Conservation (phyloP, 225 moss, liverwort and hornwort genomes). For the Bryoerythrophyllum caledonicum region DNA sequence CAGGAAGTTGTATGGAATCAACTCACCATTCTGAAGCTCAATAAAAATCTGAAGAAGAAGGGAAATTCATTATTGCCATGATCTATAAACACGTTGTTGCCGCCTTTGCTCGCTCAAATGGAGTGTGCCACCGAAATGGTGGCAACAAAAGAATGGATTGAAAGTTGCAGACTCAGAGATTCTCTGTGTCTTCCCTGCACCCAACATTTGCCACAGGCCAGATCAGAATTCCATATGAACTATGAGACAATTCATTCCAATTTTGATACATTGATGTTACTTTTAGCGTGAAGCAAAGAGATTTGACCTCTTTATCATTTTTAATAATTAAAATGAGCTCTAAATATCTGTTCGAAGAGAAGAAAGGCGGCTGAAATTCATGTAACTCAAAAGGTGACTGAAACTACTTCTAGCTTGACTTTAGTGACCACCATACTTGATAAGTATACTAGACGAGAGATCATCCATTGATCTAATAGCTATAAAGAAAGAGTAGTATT, state of each 20-base stretch:
- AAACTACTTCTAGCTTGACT: no score
- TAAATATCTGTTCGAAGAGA: no score
- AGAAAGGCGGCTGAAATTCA: no score
- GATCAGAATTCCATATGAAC: neutral
- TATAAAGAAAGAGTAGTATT: no score
- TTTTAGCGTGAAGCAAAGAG: no score
- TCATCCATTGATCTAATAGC: no score
- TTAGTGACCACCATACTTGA: no score
- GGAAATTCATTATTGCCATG: neutral
- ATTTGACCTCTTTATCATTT: no score
- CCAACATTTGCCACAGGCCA: slow-evolving; percentile 6
- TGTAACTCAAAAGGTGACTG: no score
- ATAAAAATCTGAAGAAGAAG: slow-evolving; percentile 3
- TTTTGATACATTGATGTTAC: neutral
- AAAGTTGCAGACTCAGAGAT: slow-evolving; percentile 1
- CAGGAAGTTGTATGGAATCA: slow-evolving; percentile 2
- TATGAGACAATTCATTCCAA: neutral
- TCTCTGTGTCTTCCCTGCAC: slow-evolving; percentile 31
- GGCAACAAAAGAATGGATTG: slow-evolving; percentile 30
- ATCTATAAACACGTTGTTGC: slow-evolving; percentile 16
- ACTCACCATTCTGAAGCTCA: slow-evolving; percentile 32
- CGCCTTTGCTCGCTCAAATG: slow-evolving; percentile 14
- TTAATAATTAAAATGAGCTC: no score
- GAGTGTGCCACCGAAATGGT: slow-evolving; percentile 27
- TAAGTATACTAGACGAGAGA: no score